A percentile compares a stretch with the other conserved stretches of the same genome.
Evolutionary conservation across 352 stramenopile genomes (phyloP).

Genomic region (Globisporangium iwayamae): DNA sequence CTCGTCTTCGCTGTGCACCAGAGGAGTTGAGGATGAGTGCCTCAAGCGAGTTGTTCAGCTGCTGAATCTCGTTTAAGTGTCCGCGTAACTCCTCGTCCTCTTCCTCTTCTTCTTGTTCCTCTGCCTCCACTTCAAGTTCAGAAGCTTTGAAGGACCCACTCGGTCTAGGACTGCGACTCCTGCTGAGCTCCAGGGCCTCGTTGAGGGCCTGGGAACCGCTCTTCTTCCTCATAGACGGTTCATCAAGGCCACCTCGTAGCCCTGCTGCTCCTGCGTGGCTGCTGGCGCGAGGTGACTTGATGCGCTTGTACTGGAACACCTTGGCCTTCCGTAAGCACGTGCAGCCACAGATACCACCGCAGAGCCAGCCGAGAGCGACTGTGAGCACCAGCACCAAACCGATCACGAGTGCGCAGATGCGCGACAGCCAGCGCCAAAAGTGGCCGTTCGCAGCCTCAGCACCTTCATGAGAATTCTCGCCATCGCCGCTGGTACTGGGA

Average conservation of each 20-base stretch:
- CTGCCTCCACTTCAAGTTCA: neutral
- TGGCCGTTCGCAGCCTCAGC: slow-evolving; percentile 14
- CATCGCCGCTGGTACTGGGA: neutral
- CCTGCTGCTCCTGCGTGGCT: neutral
- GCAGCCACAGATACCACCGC: slow-evolving; percentile 10
- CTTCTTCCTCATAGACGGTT: neutral
- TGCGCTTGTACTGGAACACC: slow-evolving; percentile 48
- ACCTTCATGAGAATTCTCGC: neutral
- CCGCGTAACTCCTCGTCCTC: slow-evolving; percentile 34
- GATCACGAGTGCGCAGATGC: slow-evolving; percentile 10
- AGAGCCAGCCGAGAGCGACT: slow-evolving; percentile 19
- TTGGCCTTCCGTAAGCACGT: slow-evolving; percentile 18
- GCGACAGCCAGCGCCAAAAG: slow-evolving; percentile 30
- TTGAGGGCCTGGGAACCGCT: neutral
- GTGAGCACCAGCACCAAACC: slow-evolving; percentile 12
- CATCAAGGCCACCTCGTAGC: neutral
- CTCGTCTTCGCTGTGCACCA: neutral
- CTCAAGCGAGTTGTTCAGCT: slow-evolving; percentile 21
- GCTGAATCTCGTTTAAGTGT: slow-evolving; percentile 50
- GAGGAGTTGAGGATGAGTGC: neutral
- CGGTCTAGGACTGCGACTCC: neutral
- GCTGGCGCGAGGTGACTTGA: slow-evolving; percentile 21
- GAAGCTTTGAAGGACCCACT: neutral
- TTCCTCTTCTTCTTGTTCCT: slow-evolving; percentile 20
- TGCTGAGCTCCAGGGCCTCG: neutral